phyloP scores from a whole-genome alignment of 202 grass and related monocot species.

The Alloteropsis angusta region DNA sequence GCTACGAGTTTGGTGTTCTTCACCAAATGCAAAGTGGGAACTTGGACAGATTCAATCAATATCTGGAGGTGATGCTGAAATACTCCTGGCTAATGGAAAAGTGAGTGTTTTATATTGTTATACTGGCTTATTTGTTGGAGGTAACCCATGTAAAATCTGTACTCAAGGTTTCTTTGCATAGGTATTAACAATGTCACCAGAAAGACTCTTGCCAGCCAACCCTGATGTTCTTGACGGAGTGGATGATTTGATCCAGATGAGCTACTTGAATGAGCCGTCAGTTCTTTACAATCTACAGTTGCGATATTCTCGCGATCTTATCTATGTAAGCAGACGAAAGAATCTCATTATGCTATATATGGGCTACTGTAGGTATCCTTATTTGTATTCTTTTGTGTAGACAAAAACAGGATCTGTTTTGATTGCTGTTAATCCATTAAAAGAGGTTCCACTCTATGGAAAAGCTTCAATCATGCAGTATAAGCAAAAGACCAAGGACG shows the following conservation, averaged over 20 bases:
- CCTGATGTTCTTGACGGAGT: constrained; percentile 90
- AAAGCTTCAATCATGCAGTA: constrained; percentile 66
- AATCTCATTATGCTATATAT: constrained; percentile 20
- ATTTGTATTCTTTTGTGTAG: constrained; percentile 32
- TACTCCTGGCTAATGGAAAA: constrained; percentile 62
- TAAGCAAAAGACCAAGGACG: constrained; percentile 52
- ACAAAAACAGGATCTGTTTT: constrained; percentile 98
- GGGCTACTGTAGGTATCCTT: not conserved
- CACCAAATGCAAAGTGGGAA: constrained; percentile 63
- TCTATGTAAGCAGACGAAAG: constrained; percentile 65
- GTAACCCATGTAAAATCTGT: constrained; percentile 22
- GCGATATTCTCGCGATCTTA: constrained; percentile 59
- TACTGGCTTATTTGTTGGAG: not conserved
- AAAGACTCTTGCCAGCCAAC: constrained; percentile 73
- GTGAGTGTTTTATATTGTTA: constrained; percentile 41
- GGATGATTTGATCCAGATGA: constrained; percentile 94
- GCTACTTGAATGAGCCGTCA: constrained; percentile 88
- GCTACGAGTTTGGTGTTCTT: constrained; percentile 75
- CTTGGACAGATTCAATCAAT: constrained; percentile 71
- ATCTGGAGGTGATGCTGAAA: constrained; percentile 56
- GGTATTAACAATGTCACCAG: constrained; percentile 60
- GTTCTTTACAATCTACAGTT: constrained; percentile 77
- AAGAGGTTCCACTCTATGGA: constrained; percentile 81
- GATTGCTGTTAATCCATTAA: constrained; percentile 90
- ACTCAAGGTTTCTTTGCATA: constrained; percentile 35